A percentile compares a stretch with the other conserved stretches of the same genome.
Evolutionary conservation across 257 asterid species (phyloP).

Genomic region (Orobanche coerulescens): DNA sequence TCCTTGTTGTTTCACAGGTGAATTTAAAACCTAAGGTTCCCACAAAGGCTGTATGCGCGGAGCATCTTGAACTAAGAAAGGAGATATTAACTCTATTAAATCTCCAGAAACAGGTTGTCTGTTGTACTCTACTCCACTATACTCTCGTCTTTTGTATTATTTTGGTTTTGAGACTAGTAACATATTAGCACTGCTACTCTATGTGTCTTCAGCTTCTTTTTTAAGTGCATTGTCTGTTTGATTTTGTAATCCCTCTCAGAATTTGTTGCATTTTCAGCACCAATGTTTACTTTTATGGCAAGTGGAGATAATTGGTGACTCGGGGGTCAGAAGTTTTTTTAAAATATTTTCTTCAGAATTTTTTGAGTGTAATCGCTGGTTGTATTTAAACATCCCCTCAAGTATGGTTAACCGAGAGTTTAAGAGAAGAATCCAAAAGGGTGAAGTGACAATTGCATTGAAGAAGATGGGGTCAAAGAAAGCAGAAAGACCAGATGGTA

Average conservation of each 20-base stretch:
- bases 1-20: conserved; percentile 41
- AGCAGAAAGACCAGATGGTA: too few relatives aligned
- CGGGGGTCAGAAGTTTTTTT: not conserved
- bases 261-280: not conserved
- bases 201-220: not conserved
- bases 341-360: not conserved
- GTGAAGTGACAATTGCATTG: too few relatives aligned
- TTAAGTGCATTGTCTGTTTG: not conserved
- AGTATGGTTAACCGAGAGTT: too few relatives aligned
- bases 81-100: conserved; percentile 79
- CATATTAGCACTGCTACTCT: not conserved
- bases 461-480: too few relatives aligned
- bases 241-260: not conserved
- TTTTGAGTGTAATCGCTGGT: too few relatives aligned
- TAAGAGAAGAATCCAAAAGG: too few relatives aligned
- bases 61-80: conserved; percentile 95
- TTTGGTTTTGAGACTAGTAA: not conserved
- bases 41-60: conserved; percentile 81
- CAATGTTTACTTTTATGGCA: not conserved
- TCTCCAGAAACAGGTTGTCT: conserved; percentile 82
- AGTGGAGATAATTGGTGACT: not conserved
- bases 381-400: too few relatives aligned
- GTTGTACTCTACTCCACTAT: conserved; percentile 3
- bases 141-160: not conserved
- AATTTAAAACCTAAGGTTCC: conserved; percentile 96